Percentiles rank a stretch among this genome's conserved stretches.
These are phyloP conservation scores for Fusarium austroafricanum DNA, from an alignment of 2,329 filamentous ascomycete genomes.

Conservation along the genomic window DNA sequence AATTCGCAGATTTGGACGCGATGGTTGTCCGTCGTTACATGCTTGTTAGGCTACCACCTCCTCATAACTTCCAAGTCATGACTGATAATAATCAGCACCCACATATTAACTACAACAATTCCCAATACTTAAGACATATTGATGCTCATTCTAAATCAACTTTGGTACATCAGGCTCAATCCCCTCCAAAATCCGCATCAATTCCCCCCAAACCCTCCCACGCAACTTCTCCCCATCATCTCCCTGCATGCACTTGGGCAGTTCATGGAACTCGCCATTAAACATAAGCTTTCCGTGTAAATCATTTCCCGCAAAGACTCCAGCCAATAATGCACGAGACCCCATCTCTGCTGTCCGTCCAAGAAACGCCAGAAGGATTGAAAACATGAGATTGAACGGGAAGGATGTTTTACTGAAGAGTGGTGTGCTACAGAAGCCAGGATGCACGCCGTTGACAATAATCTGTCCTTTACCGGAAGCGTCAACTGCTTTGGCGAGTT, in stretches of 20 bases:
- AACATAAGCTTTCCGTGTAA: constrained; percentile 57
- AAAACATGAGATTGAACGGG: constrained; percentile 43
- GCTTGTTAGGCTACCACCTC: too few species aligned
- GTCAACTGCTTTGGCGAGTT: constrained; percentile 51
- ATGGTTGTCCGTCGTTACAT: too few species aligned
- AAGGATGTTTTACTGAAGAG: constrained; percentile 52
- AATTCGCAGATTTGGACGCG: too few species aligned
- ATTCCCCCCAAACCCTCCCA: constrained; percentile 55
- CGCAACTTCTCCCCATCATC: constrained; percentile 53
- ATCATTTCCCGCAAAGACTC: constrained; percentile 52
- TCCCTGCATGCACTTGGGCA: constrained; percentile 46
- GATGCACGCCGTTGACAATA: constrained; percentile 54
- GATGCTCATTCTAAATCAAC: constrained; percentile 45
- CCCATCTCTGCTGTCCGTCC: constrained; percentile 55
- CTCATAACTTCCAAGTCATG: too few species aligned
- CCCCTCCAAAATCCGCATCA: constrained; percentile 56
- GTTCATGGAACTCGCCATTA: constrained; percentile 45
- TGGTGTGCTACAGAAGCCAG: constrained; percentile 56
- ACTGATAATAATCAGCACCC: too few species aligned
- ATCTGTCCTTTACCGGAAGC: constrained; percentile 49
- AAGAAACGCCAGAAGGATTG: constrained; percentile 38
- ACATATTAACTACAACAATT: not conserved
- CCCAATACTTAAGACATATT: not conserved
- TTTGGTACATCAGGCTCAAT: constrained; percentile 55
- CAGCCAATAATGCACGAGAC: constrained; percentile 54